These are phyloP conservation scores for Metschnikowia vanudenii DNA, from an alignment of 805 yeast genomes.

Conservation along the genomic window DNA sequence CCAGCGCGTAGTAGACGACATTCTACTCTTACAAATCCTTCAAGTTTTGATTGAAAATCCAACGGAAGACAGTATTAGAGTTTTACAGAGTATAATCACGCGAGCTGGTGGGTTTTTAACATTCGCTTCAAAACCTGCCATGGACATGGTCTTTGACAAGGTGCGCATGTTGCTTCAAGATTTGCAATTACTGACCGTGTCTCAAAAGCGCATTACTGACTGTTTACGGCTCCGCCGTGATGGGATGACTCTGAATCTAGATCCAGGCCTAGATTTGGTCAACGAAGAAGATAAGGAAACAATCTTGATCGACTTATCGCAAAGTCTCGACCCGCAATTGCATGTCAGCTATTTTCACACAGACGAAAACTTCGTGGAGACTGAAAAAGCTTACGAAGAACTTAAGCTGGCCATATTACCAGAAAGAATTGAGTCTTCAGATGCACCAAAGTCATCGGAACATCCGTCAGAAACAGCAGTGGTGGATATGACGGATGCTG, in stretches of 20 bases:
- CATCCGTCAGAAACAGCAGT: background rate
- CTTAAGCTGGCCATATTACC: constrained; percentile 39
- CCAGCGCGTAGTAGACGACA: constrained; percentile 48
- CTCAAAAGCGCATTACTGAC: constrained; percentile 10
- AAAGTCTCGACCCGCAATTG: constrained; percentile 45
- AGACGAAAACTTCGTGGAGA: constrained; percentile 48
- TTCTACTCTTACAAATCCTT: constrained; percentile 34
- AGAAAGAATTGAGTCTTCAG: background rate
- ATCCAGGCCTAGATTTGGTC: constrained; percentile 54
- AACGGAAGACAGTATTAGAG: constrained; percentile 55
- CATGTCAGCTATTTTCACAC: constrained; percentile 49
- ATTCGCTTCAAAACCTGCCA: constrained; percentile 43
- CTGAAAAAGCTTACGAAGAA: constrained; percentile 48
- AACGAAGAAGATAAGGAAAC: constrained; percentile 61
- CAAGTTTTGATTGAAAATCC: constrained; percentile 40
- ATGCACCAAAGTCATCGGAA: background rate
- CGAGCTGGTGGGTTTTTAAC: constrained; percentile 52
- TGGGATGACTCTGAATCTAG: constrained; percentile 29
- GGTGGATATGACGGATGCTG: constrained; percentile 18
- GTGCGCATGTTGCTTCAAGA: constrained; percentile 62
- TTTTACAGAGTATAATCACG: constrained; percentile 50
- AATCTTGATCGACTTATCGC: constrained; percentile 57
- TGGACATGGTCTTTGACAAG: constrained; percentile 54
- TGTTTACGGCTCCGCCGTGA: constrained; percentile 16
- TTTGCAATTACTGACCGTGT: constrained; percentile 24